Evolutionary conservation across 345 rosid species (phyloP), one percentile per base, ranked within the genome.

Genomic region (Melaleuca alternifolia): DNA sequence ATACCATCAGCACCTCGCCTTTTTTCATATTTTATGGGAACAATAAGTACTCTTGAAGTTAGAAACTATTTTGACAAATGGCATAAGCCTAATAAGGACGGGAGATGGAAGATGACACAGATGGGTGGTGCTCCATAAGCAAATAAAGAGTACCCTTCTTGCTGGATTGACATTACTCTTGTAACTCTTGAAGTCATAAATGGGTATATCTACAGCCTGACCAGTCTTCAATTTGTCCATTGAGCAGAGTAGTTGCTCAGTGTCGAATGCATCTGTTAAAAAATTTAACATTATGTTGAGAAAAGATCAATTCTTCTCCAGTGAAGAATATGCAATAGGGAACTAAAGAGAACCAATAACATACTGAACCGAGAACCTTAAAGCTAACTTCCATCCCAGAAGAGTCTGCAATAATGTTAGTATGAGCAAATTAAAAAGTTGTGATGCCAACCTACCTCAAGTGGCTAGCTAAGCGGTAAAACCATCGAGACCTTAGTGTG

Each of bases 141-240:
- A 51, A 83, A 83, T 83, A 83, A 83, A 84, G 82, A 61, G 37
- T 92, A 95, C 98, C 98, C 96, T 93, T 92, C 96, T 92, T 76
- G 93, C 91, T 6, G 92, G 92, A 84, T 89, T 91, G 87, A 92
- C 89, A 86, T 92, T 91, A 83, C 89, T 94, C 84, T 89, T 94
- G 90, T 95, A 94, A 90, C 95, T 95, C 94, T 91, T 95, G 92
- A 93, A 97, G 90, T 97, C 98, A 51, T 97, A 97, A 84, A 94
- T 93, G 81, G 99, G 96, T 89, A 97, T 90, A 93, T 97, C 99
- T 88, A 97, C 99, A 81, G 99, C 98, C 91, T 91, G 89, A 53
- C 97, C 95, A 89, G 91, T 95, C 92, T 96, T 95, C 95, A 97
- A 88, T 85, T 92, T 94, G 91, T 97, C 96, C 98, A 97, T 96